Conservation (phyloP, 129 eudicot genomes). For the Heracleum sosnowskyi region DNA sequence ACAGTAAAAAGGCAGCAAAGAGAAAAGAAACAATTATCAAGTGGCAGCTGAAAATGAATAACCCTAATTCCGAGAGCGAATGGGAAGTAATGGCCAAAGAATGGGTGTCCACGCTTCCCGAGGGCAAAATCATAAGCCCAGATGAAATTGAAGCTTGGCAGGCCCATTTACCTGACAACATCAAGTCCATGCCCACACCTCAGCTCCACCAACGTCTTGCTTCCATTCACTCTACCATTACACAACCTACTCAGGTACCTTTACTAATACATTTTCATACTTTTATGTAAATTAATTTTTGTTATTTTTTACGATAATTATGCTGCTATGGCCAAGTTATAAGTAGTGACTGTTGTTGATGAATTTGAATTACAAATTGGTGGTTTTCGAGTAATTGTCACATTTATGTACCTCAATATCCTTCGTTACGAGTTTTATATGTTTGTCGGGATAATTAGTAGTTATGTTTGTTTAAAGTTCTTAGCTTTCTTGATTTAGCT, state of each 20-base stretch:
- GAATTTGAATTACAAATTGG: background rate
- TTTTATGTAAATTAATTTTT: no score
- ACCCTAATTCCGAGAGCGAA: conserved; percentile 10
- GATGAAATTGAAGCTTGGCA: conserved; percentile 36
- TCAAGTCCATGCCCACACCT: conserved; percentile 33
- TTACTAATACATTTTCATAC: no score
- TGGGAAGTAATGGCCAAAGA: conserved; percentile 40
- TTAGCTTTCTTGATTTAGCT: no score
- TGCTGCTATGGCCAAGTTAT: no score
- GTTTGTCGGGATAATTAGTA: no score
- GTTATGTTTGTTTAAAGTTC: no score
- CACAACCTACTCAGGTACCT: conserved; percentile 4
- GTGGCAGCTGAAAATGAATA: conserved; percentile 11
- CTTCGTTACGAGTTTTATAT: no score
- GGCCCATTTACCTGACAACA: conserved; percentile 23
- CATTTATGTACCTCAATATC: accelerated
- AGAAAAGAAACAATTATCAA: no score
- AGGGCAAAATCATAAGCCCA: conserved; percentile 23
- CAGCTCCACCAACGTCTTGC: conserved; percentile 22
- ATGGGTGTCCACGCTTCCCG: conserved; percentile 41
- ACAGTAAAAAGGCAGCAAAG: no score
- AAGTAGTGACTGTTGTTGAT: background rate
- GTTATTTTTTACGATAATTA: no score
- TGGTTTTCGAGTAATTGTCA: background rate
- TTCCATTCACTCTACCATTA: conserved; percentile 19